These are phyloP conservation scores for Metschnikowia proteae DNA, from an alignment of 805 yeast species.

Conservation along the genomic window DNA sequence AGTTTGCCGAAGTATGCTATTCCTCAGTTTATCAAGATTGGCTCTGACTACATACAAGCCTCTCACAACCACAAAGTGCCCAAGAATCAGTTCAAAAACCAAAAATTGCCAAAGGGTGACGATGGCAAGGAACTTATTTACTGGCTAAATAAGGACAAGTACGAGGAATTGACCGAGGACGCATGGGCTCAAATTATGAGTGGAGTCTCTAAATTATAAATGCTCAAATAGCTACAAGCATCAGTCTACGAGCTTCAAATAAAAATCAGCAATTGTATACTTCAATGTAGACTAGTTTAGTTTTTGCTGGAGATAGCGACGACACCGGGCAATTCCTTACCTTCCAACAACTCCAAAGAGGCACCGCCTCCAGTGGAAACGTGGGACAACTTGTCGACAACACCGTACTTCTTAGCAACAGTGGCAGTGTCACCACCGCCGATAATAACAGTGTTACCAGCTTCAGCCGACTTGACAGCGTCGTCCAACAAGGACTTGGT, in stretches of 20 bases:
- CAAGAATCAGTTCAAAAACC: constrained; percentile 64
- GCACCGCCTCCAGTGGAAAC: constrained; percentile 99
- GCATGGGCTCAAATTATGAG: constrained; percentile 49
- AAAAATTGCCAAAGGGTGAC: constrained; percentile 64
- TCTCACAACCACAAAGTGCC: constrained; percentile 83
- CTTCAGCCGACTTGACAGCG: constrained; percentile 77
- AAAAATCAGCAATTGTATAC: not conserved
- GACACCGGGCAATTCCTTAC: constrained; percentile 98
- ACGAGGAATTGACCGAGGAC: constrained; percentile 51
- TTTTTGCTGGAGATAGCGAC: constrained; percentile 77
- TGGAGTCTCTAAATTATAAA: constrained; percentile 38
- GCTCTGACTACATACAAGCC: constrained; percentile 48
- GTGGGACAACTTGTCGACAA: constrained; percentile 92
- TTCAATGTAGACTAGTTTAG: not conserved
- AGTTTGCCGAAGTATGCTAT: constrained; percentile 79
- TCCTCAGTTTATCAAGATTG: constrained; percentile 77
- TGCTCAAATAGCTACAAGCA: not conserved
- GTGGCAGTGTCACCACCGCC: constrained; percentile 99
- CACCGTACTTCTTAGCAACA: constrained; percentile 97
- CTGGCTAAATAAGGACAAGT: constrained; percentile 60
- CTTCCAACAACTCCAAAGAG: constrained; percentile 96
- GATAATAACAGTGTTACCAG: constrained; percentile 91
- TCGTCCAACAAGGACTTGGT: constrained; percentile 89
- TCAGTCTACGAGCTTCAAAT: not conserved
- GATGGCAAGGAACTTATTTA: constrained; percentile 58